Evolutionary conservation across 805 yeast species (phyloP), one percentile per base, ranked within the genome.

Genomic region (Kurtzmaniella cleridarum): DNA sequence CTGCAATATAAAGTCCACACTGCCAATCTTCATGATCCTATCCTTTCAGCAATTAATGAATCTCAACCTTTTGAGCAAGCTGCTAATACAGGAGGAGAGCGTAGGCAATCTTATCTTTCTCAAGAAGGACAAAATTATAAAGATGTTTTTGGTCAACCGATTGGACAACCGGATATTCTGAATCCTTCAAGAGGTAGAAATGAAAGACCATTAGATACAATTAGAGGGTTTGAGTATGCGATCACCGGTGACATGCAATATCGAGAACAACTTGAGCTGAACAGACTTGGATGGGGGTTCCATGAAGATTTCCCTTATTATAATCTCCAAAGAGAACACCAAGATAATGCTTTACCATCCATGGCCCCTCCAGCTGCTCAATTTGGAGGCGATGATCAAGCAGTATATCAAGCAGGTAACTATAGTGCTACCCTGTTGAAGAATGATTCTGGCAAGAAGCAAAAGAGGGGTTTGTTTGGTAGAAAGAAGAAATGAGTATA

Each of bases 181-280:
- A 93, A 93, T 57, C 99, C 99, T 23, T 81, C 96, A 5, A 76
- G 99, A 54, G 66, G 84, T 15, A 78, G 98, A 62, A 91, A 90
- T 60, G 99, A 93, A 64, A 78, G 99, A 54, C 99, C 99, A 3
- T 68, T 93, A 53, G 99, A 95, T 60, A 93, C 99, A 2, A 90
- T 93, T 53, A 75, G 98, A 51, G 74, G 86, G 4, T 93, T 93
- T 62, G 98, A 93, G 68, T 93, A 83, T 57, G 81, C 97, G 29
- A 89, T 93, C 47, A 87, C 96, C 5, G 96, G 96, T 38, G 98
- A 93, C 60, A 65, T 73, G 41, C 62, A 76, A 10, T 83, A 85
- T 68, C 79, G 81, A 39, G 93, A 87, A 41, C 88, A 85, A 51
- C 70, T 88, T 53, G 97, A 90, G 62, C 73, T 90, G 3, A 76